Base-by-base conservation (phyloP, 306 rosid genomes). In the Lathyrus aphaca region DNA sequence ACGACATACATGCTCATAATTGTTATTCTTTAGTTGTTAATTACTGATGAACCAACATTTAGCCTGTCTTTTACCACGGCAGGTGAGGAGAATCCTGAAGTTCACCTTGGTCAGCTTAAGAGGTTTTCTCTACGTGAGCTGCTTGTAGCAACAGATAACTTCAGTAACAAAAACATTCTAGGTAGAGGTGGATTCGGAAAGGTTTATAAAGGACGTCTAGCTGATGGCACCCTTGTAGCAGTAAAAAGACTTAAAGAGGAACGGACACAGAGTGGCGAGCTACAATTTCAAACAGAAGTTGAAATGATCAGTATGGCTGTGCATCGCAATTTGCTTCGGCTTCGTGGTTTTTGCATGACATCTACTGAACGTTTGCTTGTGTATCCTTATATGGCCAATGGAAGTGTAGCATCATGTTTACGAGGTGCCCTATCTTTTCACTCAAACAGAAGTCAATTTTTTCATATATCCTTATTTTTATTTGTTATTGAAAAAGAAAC, bases 1-100 rank as follows among this genome's bases (percentile, higher is more conserved):
- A 48, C 18, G 48, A 6, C 40, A 57, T 74, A 10, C 72, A 35
- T 63, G 27, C 6, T 19, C 21, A 50, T 57, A 35, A 46, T 46
- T 66, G 60, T 46, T 45, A 12, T 39, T 45, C 38, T 72, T 73
- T 72, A 19, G 62, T 40, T 25, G 43, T 70, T 23, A 38, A 45
- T 72, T 25, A 32, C 79, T 73, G 35, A 29, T 21, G 23, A 21
- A 29, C 46, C 18, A 32, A 62, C 40, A 30, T 55, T 54, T 69
- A 50, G 67, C 73, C 74, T 78, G 61, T 63, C 29, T 63, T 68
- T 68, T 25, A 42, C 25, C 29, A 6, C 10, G 77, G 59, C 89
- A 90, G 96, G 91, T 44, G 97, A 93, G 81, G 96, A 90, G 87
- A 96, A 86, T 87, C 99, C 96, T 40, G 97, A 94, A 84, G 97